These are phyloP conservation scores for Taphrina communis DNA, from an alignment of 1,139 yeast genomes.

Conservation along the genomic window DNA sequence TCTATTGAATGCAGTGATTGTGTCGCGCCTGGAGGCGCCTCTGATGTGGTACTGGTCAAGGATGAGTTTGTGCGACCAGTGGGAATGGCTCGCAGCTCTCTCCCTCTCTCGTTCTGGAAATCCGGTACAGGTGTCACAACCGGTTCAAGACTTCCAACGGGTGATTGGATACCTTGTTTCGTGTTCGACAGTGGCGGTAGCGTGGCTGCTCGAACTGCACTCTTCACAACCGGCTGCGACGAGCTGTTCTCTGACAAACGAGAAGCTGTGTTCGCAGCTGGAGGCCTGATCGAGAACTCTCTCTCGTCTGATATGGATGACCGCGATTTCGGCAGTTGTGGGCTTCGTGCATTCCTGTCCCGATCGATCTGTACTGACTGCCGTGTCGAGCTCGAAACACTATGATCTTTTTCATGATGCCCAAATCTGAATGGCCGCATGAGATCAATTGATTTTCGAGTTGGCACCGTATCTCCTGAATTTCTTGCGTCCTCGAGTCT, in stretches of 20 bases:
- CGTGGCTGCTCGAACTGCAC: background rate
- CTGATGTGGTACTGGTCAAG: conserved; percentile 7
- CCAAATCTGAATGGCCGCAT: conserved; percentile 36
- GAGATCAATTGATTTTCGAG: conserved; percentile 32
- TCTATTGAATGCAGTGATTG: conserved; percentile 16
- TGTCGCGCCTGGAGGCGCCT: background rate
- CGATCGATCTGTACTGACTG: conserved; percentile 8
- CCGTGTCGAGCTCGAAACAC: background rate
- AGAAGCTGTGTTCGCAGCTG: background rate
- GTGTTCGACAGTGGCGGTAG: background rate
- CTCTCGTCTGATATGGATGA: conserved; percentile 25
- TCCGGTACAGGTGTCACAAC: background rate
- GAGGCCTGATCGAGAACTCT: conserved; percentile 9
- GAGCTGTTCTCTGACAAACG: background rate
- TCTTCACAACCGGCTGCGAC: background rate
- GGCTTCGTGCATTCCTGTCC: background rate
- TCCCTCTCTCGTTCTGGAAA: background rate
- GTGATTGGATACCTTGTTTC: background rate
- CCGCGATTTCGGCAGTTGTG: conserved; percentile 12
- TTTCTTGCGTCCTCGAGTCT: conserved; percentile 9
- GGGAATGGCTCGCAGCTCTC: background rate
- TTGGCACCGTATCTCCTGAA: conserved; percentile 16
- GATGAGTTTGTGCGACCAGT: conserved; percentile 7
- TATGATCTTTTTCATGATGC: conserved; percentile 30
- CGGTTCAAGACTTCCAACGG: background rate